A percentile compares a stretch with the other conserved stretches of the same genome.
These are phyloP conservation scores for Blastocystis sp. DNA, from an alignment of 352 stramenopile species.

Conservation along the genomic window DNA sequence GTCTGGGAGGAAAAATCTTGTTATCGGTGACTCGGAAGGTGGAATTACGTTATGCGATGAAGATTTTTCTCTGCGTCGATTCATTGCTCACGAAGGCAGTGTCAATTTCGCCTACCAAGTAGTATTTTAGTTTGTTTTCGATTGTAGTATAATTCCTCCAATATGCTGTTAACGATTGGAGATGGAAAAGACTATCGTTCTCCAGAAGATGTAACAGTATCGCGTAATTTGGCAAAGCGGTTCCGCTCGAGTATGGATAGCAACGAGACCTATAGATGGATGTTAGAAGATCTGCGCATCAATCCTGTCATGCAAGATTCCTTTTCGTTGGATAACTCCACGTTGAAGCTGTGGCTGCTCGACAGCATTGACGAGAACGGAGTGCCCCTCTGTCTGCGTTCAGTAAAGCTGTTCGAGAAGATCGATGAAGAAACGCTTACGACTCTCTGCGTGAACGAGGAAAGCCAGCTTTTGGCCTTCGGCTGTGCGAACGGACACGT, in stretches of 20 bases:
- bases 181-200: slow-evolving; percentile 11
- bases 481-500: slow-evolving; percentile 5
- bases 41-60: slow-evolving; percentile 23
- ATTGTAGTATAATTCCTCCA: slow-evolving; percentile 23
- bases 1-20: not conserved
- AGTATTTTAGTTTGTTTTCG: not conserved
- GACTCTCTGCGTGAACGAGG: not conserved
- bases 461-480: not conserved
- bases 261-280: slow-evolving; percentile 54
- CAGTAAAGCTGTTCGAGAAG: slow-evolving; percentile 36
- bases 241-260: not conserved
- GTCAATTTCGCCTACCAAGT: slow-evolving; percentile 52
- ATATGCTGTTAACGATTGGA: slow-evolving; percentile 48
- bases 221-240: not conserved
- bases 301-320: not conserved
- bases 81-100: slow-evolving; percentile 10
- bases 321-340: slow-evolving; percentile 17
- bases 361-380: slow-evolving; percentile 20
- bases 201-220: not conserved
- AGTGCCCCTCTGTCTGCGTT: slow-evolving; percentile 3
- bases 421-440: slow-evolving; percentile 46
- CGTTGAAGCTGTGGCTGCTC: slow-evolving; percentile 27
- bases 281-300: slow-evolving; percentile 43
- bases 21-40: slow-evolving; percentile 44
- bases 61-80: slow-evolving; percentile 31